A percentile compares a stretch with the other conserved stretches of the same genome.
Conservation (phyloP, 78 protist species). For the Pigoraptor vietnamica region DNA sequence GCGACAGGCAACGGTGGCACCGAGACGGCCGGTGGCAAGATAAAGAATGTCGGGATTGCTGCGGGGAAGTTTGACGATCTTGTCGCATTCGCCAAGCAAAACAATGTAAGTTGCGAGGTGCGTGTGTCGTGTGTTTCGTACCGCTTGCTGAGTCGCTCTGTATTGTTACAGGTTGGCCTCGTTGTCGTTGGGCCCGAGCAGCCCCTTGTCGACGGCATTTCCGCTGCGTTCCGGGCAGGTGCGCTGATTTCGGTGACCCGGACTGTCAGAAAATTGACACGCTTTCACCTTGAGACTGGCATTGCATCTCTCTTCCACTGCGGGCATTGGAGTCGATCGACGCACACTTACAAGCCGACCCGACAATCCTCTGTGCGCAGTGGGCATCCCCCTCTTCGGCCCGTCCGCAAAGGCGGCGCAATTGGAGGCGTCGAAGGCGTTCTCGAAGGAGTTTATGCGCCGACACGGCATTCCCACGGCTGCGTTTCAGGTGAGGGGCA, state of each 20-base stretch:
- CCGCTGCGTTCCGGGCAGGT: slow-evolving; percentile 35
- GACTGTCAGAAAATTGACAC: no score
- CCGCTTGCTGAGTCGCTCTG: background rate
- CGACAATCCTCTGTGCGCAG: background rate
- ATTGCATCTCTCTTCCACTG: no score
- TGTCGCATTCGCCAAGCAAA: background rate
- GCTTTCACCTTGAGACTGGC: no score
- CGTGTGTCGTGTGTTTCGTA: background rate
- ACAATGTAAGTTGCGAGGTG: background rate
- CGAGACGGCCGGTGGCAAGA: background rate
- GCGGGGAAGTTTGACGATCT: background rate
- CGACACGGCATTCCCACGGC: slow-evolving; percentile 81
- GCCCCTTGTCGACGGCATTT: slow-evolving; percentile 77
- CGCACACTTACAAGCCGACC: no score
- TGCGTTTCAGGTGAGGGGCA: slow-evolving; percentile 3
- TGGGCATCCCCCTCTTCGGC: slow-evolving; percentile 58
- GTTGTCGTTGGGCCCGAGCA: slow-evolving; percentile 86
- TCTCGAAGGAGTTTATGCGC: slow-evolving; percentile 79
- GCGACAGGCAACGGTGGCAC: background rate
- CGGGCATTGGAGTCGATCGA: no score
- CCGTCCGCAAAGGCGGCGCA: slow-evolving; percentile 70
- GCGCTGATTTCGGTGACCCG: slow-evolving; percentile 15
- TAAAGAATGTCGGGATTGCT: background rate
- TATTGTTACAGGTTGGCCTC: slow-evolving; percentile 1
- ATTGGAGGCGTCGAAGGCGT: slow-evolving; percentile 79